Base-by-base conservation (phyloP, 345 rosid genomes). In the Populus deltoides region DNA sequence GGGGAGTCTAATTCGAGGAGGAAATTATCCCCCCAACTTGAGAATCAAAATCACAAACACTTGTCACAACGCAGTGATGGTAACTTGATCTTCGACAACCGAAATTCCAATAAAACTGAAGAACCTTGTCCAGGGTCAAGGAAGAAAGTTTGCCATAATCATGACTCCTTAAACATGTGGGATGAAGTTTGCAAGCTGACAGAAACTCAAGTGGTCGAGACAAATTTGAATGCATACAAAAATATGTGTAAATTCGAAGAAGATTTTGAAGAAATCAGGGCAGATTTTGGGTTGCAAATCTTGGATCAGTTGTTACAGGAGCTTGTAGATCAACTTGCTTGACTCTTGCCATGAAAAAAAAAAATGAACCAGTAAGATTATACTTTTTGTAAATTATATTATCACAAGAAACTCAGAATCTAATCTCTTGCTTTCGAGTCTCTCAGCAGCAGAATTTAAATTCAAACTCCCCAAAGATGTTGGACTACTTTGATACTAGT, bases 271-370 rank as follows among this genome's bases (percentile, higher is more conserved):
- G 89, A 74, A 7, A 68, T 88, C 29, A 29, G 75, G 76, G 83
- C 66, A 79, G 86, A 88, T 73, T 70, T 85, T 29, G 90, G 70
- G 72, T 39, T 76, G 66, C 78, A 72, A 65, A 81, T 86, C 62
- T 73, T 89, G 61, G 79, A 86, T 74, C 61, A 80, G 57, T 61
- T 85, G 79, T 78, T 90, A 70, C 83, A 78, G 61, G 92, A 89
- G 68, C 55, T 83, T 8, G 71, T 87, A 41, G 76, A 81, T 51
- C 83, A 78, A 75, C 76, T 45, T 43, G 13, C 31, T 27, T 51
- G 68, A 75, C 33, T 45, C 73, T 73, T 47, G 81, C 79, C 68
- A 38, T 57, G 76, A 59, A 74, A 20, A 36, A 20, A 36, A 35
- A 0, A 51, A 31, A 63, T 31, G 35, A 77, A 86, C 77, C 33